Evolutionary conservation across 1,139 yeast genomes (phyloP).

Genomic region (Hansenula anomala): DNA sequence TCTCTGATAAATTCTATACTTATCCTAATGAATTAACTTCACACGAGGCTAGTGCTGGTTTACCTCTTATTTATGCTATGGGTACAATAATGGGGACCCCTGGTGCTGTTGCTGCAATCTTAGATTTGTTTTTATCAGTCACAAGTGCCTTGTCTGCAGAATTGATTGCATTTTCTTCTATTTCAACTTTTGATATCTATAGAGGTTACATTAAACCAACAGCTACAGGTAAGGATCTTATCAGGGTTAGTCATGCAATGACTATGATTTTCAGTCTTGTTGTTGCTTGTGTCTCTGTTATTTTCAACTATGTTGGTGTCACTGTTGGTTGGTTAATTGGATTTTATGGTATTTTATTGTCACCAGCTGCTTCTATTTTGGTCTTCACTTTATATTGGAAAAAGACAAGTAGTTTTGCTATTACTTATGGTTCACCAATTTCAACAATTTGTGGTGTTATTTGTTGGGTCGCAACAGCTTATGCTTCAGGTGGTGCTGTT

Average conservation of each 20-base stretch:
- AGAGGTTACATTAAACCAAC: slow-evolving; percentile 31
- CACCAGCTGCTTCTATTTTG: slow-evolving; percentile 35
- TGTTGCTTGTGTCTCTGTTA: slow-evolving; percentile 30
- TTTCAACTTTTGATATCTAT: slow-evolving; percentile 34
- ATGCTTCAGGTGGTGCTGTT: slow-evolving; percentile 27
- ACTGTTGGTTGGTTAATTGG: slow-evolving; percentile 30
- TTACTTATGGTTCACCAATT: slow-evolving; percentile 40
- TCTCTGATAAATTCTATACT: slow-evolving; percentile 30
- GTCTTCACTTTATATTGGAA: slow-evolving; percentile 39
- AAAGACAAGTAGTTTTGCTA: slow-evolving; percentile 39
- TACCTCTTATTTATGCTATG: slow-evolving; percentile 27
- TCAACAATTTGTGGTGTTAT: slow-evolving; percentile 41
- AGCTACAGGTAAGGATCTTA: slow-evolving; percentile 32
- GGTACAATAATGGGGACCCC: slow-evolving; percentile 30
- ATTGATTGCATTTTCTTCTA: slow-evolving; percentile 34
- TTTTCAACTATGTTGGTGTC: slow-evolving; percentile 30
- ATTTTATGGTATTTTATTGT: slow-evolving; percentile 32
- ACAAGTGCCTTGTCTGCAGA: slow-evolving; percentile 38
- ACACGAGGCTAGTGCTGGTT: slow-evolving; percentile 22
- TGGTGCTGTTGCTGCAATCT: slow-evolving; percentile 33
- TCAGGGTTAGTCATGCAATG: slow-evolving; percentile 28
- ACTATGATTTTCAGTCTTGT: slow-evolving; percentile 29
- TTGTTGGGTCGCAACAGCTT: slow-evolving; percentile 44
- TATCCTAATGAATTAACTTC: slow-evolving; percentile 24
- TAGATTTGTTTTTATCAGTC: slow-evolving; percentile 35